phyloP scores from a whole-genome alignment of 129 eudicot genomes.

The Rutidosis leptorrhynchoides region DNA sequence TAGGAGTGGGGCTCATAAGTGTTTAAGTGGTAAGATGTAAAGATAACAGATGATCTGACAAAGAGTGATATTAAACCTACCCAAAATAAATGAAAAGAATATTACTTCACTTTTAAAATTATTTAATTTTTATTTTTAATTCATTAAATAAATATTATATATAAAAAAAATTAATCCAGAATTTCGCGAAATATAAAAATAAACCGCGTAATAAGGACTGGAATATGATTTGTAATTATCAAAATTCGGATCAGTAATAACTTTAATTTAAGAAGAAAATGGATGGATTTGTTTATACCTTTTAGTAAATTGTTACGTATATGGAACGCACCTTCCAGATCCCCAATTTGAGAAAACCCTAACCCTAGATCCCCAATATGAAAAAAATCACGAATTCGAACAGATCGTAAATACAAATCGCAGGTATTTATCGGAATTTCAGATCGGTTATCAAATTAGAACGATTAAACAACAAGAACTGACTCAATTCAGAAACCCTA shows the following conservation, averaged over 20 bases:
- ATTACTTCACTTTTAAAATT: background rate
- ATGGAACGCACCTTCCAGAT: constrained; percentile 16
- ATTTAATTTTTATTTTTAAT: too few species aligned
- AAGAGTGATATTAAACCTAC: constrained; percentile 12
- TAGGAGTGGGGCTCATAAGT: constrained; percentile 10
- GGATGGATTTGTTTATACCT: constrained; percentile 30
- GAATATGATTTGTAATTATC: background rate
- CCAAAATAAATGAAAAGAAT: background rate
- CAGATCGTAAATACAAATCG: constrained; percentile 7
- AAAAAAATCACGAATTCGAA: constrained; percentile 1
- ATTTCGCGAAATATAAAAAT: background rate
- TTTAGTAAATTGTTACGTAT: constrained; percentile 3
- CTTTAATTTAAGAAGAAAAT: background rate
- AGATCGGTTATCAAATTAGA: background rate
- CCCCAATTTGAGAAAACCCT: constrained; percentile 22
- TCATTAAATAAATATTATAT: background rate
- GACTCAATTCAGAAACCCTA: constrained; percentile 31
- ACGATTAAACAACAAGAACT: constrained; percentile 3
- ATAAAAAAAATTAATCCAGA: background rate
- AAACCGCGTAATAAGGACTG: background rate
- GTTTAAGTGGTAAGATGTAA: constrained; percentile 3
- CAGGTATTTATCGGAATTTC: constrained; percentile 7
- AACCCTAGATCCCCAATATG: constrained; percentile 27
- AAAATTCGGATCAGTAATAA: background rate
- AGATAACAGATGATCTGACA: constrained; percentile 15